Percentiles rank a stretch among this genome's conserved stretches.
These are phyloP conservation scores for Solanum peruvianum DNA, from an alignment of 257 asterid species.

Conservation along the genomic window DNA sequence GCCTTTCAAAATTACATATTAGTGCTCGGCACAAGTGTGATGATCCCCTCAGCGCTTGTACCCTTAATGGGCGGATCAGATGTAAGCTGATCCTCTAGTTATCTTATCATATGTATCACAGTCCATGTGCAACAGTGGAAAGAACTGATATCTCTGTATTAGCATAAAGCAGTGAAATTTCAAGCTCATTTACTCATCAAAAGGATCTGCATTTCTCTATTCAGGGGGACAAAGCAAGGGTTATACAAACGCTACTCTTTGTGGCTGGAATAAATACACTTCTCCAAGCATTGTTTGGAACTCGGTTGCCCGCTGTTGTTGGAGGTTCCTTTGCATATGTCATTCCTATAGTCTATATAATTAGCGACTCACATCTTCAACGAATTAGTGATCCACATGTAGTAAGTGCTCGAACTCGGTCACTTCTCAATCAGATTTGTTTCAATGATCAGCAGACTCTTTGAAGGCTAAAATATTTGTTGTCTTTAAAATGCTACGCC, in stretches of 20 bases:
- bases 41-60: conserved; percentile 92
- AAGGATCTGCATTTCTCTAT: neutral
- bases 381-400: conserved; percentile 57
- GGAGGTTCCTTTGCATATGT: conserved; percentile 95
- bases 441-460: neutral
- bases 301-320: conserved; percentile 86
- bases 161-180: neutral
- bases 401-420: conserved; percentile 22
- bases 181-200: neutral
- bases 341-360: conserved; percentile 65
- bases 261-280: conserved; percentile 96
- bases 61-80: conserved; percentile 91
- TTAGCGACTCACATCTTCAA: conserved; percentile 62
- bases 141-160: neutral
- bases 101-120: neutral
- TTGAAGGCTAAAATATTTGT: neutral
- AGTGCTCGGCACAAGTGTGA: conserved; percentile 86
- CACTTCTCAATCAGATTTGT: neutral
- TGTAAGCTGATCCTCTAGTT: conserved; percentile 34
- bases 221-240: conserved; percentile 91
- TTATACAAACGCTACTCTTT: conserved; percentile 82
- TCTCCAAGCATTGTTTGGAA: conserved; percentile 87
- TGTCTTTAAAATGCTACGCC: neutral
- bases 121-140: neutral
- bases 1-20: conserved; percentile 94